Evolutionary conservation across 352 stramenopile genomes (phyloP).

Genomic region (Pythium aquatile): DNA sequence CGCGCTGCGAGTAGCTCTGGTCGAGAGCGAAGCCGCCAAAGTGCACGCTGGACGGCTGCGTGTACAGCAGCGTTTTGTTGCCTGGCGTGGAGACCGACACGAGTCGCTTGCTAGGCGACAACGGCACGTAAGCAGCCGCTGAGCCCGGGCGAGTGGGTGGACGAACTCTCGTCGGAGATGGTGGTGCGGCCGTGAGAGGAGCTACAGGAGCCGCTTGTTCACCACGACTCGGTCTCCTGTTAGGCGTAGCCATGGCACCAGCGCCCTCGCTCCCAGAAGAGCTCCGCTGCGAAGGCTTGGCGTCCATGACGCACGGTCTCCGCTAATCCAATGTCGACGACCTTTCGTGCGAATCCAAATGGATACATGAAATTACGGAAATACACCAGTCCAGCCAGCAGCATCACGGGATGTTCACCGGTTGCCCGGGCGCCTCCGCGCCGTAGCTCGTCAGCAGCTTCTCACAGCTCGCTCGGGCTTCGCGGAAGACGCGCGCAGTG

Average conservation of each 20-base stretch:
- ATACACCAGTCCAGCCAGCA: neutral
- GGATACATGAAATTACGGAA: neutral
- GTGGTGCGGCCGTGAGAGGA: neutral
- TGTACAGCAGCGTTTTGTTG: conserved; percentile 36
- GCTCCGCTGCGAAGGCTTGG: neutral
- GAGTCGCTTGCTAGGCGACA: neutral
- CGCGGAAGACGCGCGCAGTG: too few relatives aligned
- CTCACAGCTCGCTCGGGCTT: too few relatives aligned
- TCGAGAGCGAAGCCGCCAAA: conserved; percentile 84
- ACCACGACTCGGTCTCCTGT: neutral
- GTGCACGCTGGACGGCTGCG: conserved; percentile 72
- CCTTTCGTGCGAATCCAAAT: neutral
- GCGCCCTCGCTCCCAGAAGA: neutral
- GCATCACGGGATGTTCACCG: too few relatives aligned
- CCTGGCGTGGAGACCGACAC: neutral
- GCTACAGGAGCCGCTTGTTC: neutral
- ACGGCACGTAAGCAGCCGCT: neutral
- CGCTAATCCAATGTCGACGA: neutral
- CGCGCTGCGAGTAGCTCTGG: conserved; percentile 54
- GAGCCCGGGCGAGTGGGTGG: neutral
- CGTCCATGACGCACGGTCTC: neutral
- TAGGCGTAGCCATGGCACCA: neutral
- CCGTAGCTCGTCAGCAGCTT: too few relatives aligned
- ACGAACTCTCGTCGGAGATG: neutral
- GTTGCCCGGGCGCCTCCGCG: too few relatives aligned